Evolutionary conservation across 441 rosid genomes (phyloP).

Genomic region (Melastoma candidum): DNA sequence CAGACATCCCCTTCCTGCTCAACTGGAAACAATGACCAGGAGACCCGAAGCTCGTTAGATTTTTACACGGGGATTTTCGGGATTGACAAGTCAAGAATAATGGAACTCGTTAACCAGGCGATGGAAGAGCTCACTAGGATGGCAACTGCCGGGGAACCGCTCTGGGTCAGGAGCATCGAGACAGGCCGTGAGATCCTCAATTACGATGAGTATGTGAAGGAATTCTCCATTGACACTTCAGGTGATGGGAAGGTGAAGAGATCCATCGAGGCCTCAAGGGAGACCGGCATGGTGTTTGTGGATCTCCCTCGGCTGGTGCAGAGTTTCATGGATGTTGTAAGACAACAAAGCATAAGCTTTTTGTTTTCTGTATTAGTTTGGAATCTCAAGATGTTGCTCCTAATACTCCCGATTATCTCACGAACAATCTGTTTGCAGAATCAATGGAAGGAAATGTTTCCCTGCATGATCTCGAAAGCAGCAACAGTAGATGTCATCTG

Average conservation of each 20-base stretch:
- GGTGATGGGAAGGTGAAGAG: conserved; percentile 34
- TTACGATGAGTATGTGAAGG: conserved; percentile 79
- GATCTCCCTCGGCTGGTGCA: conserved; percentile 78
- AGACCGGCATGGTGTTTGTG: conserved; percentile 59
- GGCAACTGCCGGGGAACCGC: conserved; percentile 69
- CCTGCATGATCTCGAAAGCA: conserved; percentile 79
- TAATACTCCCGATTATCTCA: not conserved
- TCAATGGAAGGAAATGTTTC: conserved; percentile 97
- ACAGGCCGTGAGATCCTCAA: conserved; percentile 89
- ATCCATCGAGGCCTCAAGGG: conserved; percentile 87
- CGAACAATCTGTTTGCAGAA: conserved; percentile 28
- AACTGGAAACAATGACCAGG: conserved; percentile 41
- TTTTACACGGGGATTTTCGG: conserved; percentile 77
- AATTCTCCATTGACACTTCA: conserved; percentile 36
- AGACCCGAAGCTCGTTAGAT: conserved; percentile 56
- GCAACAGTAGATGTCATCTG: conserved; percentile 68
- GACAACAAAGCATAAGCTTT: not conserved
- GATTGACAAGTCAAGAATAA: conserved; percentile 64
- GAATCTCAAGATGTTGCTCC: not conserved
- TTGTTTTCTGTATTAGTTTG: not conserved
- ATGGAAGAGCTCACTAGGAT: conserved; percentile 69
- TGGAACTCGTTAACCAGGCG: conserved; percentile 70
- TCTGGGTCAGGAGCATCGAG: conserved; percentile 88
- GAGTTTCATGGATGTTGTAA: conserved; percentile 83
- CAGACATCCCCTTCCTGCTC: conserved; percentile 51